Evolutionary conservation across 225 moss, liverwort and hornwort genomes (phyloP).

Genomic region (Pleurozium schreberi): DNA sequence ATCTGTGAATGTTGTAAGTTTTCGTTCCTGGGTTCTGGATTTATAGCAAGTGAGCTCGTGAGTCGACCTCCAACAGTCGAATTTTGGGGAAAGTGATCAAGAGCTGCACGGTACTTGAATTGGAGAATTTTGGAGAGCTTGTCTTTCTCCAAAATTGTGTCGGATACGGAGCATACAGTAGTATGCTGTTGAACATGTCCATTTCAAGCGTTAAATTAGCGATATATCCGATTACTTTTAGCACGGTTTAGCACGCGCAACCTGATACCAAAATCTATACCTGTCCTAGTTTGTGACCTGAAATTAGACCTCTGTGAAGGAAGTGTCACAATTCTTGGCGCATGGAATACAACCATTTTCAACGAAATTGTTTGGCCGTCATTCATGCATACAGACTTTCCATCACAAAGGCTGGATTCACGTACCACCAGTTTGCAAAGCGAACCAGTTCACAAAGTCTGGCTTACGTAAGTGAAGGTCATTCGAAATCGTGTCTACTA

Average conservation of each 20-base stretch:
- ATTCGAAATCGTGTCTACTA: neutral
- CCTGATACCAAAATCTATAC: neutral
- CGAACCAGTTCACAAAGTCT: neutral
- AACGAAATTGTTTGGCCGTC: neutral
- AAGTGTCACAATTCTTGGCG: neutral
- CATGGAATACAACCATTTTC: neutral
- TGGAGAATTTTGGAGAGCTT: neutral
- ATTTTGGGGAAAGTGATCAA: neutral
- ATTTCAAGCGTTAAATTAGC: neutral
- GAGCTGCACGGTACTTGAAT: neutral
- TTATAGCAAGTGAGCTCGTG: neutral
- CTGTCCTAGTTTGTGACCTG: neutral
- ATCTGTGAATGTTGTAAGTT: neutral
- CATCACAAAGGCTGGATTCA: neutral
- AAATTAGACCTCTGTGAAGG: neutral
- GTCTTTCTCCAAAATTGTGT: neutral
- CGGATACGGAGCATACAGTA: neutral
- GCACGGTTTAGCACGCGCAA: neutral
- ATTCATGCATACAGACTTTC: neutral
- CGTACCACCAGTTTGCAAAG: neutral
- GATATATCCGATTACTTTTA: neutral
- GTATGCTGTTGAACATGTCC: neutral
- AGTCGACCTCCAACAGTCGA: neutral
- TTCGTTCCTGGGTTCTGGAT: neutral
- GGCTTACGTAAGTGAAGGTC: neutral